Percentiles rank a stretch among this genome's conserved stretches.
Evolutionary conservation across 108 stramenopile species (phyloP).

Genomic region (Epithemia pelagica): DNA sequence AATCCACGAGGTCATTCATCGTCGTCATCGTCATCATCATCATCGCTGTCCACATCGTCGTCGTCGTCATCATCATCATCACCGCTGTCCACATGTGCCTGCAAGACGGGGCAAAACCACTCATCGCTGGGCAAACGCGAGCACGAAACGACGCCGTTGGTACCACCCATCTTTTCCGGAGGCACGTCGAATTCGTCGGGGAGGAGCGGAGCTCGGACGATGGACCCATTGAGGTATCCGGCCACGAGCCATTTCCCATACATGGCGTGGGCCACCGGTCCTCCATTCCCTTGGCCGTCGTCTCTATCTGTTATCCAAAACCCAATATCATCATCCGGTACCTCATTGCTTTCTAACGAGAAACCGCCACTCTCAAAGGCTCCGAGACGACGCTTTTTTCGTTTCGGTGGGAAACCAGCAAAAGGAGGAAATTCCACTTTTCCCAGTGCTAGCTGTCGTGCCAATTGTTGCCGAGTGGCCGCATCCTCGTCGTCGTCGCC

Average conservation of each 20-base stretch:
- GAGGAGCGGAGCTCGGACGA: slow-evolving; percentile 8
- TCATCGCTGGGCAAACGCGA: slow-evolving; percentile 24
- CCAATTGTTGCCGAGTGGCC: slow-evolving; percentile 1
- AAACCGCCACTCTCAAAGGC: background rate
- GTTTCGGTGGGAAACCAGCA: slow-evolving; percentile 18
- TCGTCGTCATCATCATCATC: too few relatives aligned
- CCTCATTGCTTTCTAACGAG: slow-evolving; percentile 8
- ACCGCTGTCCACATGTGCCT: too few relatives aligned
- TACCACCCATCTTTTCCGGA: slow-evolving; percentile 6
- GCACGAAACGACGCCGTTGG: slow-evolving; percentile 18
- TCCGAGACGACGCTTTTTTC: slow-evolving; percentile 5
- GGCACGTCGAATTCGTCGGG: slow-evolving; percentile 10
- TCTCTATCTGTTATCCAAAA: too few relatives aligned
- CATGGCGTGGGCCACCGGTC: slow-evolving; percentile 20
- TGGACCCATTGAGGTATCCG: slow-evolving; percentile 28
- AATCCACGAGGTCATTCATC: too few relatives aligned
- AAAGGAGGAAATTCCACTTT: slow-evolving; percentile 25
- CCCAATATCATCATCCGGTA: too few relatives aligned
- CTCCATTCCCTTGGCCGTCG: slow-evolving; percentile 24
- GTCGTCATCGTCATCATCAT: too few relatives aligned
- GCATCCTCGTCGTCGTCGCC: slow-evolving; percentile 15
- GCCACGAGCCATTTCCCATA: slow-evolving; percentile 19
- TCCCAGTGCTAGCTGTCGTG: slow-evolving; percentile 25
- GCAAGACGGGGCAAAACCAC: slow-evolving; percentile 18
- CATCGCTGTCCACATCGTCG: too few relatives aligned